Percentiles rank a stretch among this genome's conserved stretches.
phyloP scores from a whole-genome alignment of 1,284 basidiomycete genomes.

The Xerocomus minutiporus region DNA sequence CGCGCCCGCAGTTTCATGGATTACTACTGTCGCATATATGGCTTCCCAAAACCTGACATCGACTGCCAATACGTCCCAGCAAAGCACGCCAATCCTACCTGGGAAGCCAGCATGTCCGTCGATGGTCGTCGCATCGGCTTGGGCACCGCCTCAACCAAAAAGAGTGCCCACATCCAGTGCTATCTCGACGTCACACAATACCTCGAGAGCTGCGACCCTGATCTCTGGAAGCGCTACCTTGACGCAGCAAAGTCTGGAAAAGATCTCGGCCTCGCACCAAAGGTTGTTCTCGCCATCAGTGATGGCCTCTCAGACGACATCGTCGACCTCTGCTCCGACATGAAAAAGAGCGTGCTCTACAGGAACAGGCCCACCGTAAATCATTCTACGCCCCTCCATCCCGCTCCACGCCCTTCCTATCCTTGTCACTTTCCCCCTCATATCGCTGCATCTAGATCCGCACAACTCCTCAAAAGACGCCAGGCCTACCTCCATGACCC shows the following conservation, averaged over 20 bases:
- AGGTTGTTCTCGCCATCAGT: slow-evolving; percentile 69
- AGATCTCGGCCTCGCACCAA: slow-evolving; percentile 67
- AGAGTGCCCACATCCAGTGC: slow-evolving; percentile 68
- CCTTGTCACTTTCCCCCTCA: slow-evolving; percentile 17
- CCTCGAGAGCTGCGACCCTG: slow-evolving; percentile 78
- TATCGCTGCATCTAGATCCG: slow-evolving; percentile 50
- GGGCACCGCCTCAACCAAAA: slow-evolving; percentile 70
- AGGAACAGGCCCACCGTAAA: slow-evolving; percentile 40
- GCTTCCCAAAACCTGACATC: slow-evolving; percentile 80
- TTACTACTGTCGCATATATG: slow-evolving; percentile 84
- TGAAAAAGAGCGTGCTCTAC: slow-evolving; percentile 53
- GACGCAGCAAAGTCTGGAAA: slow-evolving; percentile 58
- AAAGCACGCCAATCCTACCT: slow-evolving; percentile 36
- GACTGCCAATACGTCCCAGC: slow-evolving; percentile 41
- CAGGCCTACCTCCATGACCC: slow-evolving; percentile 65
- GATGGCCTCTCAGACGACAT: slow-evolving; percentile 71
- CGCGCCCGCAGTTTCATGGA: slow-evolving; percentile 90
- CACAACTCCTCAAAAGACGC: slow-evolving; percentile 50
- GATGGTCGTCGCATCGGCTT: slow-evolving; percentile 78
- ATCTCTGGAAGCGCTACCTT: slow-evolving; percentile 75
- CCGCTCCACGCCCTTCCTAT: slow-evolving; percentile 8
- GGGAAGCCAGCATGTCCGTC: slow-evolving; percentile 84
- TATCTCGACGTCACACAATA: slow-evolving; percentile 88
- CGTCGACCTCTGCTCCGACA: slow-evolving; percentile 66
- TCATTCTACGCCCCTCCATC: not conserved